phyloP scores from a whole-genome alignment of 2,329 filamentous ascomycete species.

The Penicillium nordicum region DNA sequence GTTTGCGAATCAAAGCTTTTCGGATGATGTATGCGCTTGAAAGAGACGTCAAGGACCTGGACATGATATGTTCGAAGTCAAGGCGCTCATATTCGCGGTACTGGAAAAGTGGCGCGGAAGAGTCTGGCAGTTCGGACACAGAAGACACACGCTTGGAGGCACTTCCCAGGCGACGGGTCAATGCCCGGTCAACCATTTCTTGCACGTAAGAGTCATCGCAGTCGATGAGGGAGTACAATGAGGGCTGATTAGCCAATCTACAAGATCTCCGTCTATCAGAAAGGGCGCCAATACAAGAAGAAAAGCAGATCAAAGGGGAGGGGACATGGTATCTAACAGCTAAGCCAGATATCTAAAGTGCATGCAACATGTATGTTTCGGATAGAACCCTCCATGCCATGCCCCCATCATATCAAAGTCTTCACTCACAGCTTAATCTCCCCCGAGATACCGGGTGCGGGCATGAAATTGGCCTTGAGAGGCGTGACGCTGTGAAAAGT shows the following conservation, averaged over 20 bases:
- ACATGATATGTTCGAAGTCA: conserved; percentile 72
- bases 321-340: conserved; percentile 25
- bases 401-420: conserved; percentile 17
- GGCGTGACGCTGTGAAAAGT: conserved; percentile 69
- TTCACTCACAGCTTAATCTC: conserved; percentile 81
- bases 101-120: conserved; percentile 60
- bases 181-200: conserved; percentile 72
- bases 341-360: conserved; percentile 27
- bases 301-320: conserved; percentile 13
- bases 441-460: conserved; percentile 61
- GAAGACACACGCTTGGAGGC: conserved; percentile 56
- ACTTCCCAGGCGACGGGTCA: conserved; percentile 59
- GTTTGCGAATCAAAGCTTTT: conserved; percentile 94
- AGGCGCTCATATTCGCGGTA: conserved; percentile 83
- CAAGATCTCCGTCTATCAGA: conserved; percentile 35
- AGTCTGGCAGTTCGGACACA: conserved; percentile 47
- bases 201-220: conserved; percentile 91
- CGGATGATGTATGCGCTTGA: conserved; percentile 92
- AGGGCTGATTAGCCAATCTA: conserved; percentile 37
- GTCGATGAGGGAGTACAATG: conserved; percentile 69
- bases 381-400: conserved; percentile 19
- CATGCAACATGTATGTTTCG: conserved; percentile 24
- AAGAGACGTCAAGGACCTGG: conserved; percentile 60
- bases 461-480: conserved; percentile 88
- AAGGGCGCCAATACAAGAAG: conserved; percentile 12